phyloP scores from a whole-genome alignment of 345 rosid genomes.

The Salix brachista region DNA sequence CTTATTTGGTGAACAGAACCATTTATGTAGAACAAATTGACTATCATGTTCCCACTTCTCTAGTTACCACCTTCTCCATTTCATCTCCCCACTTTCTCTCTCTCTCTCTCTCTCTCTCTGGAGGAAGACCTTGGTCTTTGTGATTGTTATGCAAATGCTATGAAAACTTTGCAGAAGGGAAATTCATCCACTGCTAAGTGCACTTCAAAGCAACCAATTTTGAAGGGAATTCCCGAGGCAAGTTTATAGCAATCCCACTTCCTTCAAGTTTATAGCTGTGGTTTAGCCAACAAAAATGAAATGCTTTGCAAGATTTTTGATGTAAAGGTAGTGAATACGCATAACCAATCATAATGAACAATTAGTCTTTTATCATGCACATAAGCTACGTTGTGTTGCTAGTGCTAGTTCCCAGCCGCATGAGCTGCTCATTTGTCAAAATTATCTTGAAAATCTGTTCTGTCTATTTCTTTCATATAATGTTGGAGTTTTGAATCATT shows the following conservation, averaged over 20 bases:
- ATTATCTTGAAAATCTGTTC: not conserved
- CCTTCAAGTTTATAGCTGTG: not conserved
- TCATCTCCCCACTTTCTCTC: not conserved
- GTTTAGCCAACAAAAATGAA: not conserved
- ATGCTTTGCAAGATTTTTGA: not conserved
- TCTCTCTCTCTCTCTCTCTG: not conserved
- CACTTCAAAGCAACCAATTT: constrained; percentile 6
- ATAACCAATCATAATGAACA: not conserved
- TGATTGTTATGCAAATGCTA: not conserved
- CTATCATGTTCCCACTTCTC: not conserved
- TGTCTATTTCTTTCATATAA: not conserved
- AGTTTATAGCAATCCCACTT: constrained; percentile 2
- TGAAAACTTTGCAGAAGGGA: not conserved
- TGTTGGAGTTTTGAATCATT: not conserved
- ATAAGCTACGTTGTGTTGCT: not conserved
- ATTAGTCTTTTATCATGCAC: not conserved
- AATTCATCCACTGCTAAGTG: not conserved
- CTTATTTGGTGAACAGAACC: not conserved
- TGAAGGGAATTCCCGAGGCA: constrained; percentile 14
- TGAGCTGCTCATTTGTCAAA: not conserved
- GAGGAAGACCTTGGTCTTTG: not conserved
- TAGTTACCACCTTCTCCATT: not conserved
- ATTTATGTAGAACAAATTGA: not conserved
- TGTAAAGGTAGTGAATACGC: not conserved
- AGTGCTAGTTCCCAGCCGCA: not conserved